Percentiles rank a stretch among this genome's conserved stretches.
Conservation (phyloP, 495 filamentous ascomycete genomes). For the Lasiosphaeriaceae sp. region DNA sequence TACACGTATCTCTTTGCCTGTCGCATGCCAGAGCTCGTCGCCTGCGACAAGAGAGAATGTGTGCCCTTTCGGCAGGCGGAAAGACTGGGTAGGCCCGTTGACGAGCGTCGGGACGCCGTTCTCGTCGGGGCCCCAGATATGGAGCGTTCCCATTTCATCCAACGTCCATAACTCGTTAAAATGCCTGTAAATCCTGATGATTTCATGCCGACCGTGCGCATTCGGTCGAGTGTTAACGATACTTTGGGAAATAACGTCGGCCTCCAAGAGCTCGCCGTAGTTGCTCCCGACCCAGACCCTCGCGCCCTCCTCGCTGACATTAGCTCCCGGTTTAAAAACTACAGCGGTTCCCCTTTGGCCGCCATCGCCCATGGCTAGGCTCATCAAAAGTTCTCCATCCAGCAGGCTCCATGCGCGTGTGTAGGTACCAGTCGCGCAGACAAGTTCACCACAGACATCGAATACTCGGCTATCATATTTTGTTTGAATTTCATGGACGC, state of each 20-base stretch:
- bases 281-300: slow-evolving; percentile 90
- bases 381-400: slow-evolving; percentile 77
- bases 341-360: slow-evolving; percentile 72
- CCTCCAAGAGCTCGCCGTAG: slow-evolving; percentile 79
- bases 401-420: slow-evolving; percentile 84
- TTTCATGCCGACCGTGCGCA: slow-evolving; percentile 76
- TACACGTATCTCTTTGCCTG: slow-evolving; percentile 81
- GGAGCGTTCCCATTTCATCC: slow-evolving; percentile 83
- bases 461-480: slow-evolving; percentile 81
- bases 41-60: slow-evolving; percentile 81
- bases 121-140: slow-evolving; percentile 81
- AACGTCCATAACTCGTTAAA: slow-evolving; percentile 90
- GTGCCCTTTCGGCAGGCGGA: slow-evolving; percentile 74
- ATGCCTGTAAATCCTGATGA: slow-evolving; percentile 83
- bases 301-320: slow-evolving; percentile 73
- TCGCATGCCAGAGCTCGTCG: slow-evolving; percentile 80
- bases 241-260: slow-evolving; percentile 69
- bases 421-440: slow-evolving; percentile 78
- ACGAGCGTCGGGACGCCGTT: slow-evolving; percentile 68
- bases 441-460: slow-evolving; percentile 81
- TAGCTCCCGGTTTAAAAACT: slow-evolving; percentile 74
- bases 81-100: slow-evolving; percentile 58
- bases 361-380: slow-evolving; percentile 68
- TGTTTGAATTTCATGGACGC: slow-evolving; percentile 70
- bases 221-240: slow-evolving; percentile 60